Evolutionary conservation across 306 rosid genomes (phyloP).

Genomic region (Amphicarpaea edgeworthii): DNA sequence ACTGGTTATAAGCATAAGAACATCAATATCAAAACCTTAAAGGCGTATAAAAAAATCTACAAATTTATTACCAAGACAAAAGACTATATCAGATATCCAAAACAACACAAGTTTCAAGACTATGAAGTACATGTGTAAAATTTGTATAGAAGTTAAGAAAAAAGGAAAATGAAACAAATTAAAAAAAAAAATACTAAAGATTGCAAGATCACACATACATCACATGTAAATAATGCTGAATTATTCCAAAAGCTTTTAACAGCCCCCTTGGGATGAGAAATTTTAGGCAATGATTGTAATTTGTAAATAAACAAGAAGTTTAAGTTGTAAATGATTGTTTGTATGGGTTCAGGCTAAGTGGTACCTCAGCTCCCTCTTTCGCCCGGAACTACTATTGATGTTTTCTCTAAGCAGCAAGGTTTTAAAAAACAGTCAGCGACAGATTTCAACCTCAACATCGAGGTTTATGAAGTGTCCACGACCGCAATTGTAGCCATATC

Average conservation of each 20-base stretch:
- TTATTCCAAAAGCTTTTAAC: conserved; percentile 1
- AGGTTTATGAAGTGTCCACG: no score
- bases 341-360: background rate
- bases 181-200: no score
- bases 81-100: background rate
- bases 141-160: background rate
- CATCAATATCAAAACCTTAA: conserved; percentile 42
- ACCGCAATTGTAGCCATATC: no score
- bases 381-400: background rate
- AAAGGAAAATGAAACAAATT: background rate
- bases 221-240: background rate
- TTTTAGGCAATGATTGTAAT: background rate
- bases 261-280: background rate
- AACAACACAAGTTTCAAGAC: background rate
- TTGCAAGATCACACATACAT: background rate
- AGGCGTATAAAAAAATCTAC: background rate
- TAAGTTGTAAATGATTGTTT: background rate
- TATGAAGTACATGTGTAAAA: background rate
- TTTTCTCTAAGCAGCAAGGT: background rate
- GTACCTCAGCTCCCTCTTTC: background rate
- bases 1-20: conserved; percentile 57
- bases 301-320: background rate
- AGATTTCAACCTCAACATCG: no score
- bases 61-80: background rate
- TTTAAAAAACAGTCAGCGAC: no score